These are phyloP conservation scores for Exophiala sp. DNA, from an alignment of 2,329 filamentous ascomycete genomes.

Conservation along the genomic window DNA sequence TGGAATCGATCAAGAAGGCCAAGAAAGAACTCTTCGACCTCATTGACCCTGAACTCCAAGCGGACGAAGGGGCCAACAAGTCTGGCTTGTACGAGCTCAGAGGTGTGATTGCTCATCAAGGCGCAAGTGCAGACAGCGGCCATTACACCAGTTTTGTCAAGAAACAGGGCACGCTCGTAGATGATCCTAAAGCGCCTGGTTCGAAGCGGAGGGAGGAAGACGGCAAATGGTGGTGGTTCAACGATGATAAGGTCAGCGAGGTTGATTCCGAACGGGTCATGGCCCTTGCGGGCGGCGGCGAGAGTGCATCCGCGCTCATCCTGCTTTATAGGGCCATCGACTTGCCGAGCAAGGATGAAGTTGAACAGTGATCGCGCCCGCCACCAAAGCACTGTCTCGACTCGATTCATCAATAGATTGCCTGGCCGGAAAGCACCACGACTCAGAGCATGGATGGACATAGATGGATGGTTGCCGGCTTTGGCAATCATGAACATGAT, in stretches of 20 bases:
- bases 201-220: slow-evolving; percentile 76
- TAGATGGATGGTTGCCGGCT: too few species aligned
- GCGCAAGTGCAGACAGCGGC: slow-evolving; percentile 90
- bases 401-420: not conserved
- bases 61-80: slow-evolving; percentile 80
- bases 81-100: slow-evolving; percentile 93
- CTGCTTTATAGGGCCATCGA: slow-evolving; percentile 48
- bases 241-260: slow-evolving; percentile 94
- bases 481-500: too few species aligned
- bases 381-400: not conserved
- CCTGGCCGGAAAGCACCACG: too few species aligned
- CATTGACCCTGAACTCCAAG: slow-evolving; percentile 65
- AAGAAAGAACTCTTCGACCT: slow-evolving; percentile 83
- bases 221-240: slow-evolving; percentile 99
- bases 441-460: slow-evolving; percentile 6
- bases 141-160: slow-evolving; percentile 98
- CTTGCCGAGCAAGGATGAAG: slow-evolving; percentile 41
- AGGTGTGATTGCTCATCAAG: slow-evolving; percentile 92
- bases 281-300: slow-evolving; percentile 73
- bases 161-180: slow-evolving; percentile 62
- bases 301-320: slow-evolving; percentile 48
- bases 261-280: slow-evolving; percentile 88
- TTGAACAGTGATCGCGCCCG: slow-evolving; percentile 19
- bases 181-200: slow-evolving; percentile 58
- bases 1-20: slow-evolving; percentile 64